Evolutionary conservation across 768 basidiomycete species (phyloP), one percentile per base, ranked within the genome.

Genomic region (Collybia sordida): DNA sequence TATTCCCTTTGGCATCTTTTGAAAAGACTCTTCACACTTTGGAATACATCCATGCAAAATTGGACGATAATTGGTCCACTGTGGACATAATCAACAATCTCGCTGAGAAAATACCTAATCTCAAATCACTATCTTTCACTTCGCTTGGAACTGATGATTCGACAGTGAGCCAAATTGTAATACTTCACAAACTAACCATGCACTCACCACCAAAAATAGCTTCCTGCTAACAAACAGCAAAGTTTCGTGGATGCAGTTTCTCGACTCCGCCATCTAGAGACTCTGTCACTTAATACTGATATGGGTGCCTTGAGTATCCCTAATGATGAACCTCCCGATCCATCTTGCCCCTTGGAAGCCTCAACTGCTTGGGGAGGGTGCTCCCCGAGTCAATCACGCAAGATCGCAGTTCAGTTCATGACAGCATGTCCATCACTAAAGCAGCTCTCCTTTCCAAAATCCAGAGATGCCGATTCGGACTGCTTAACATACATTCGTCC

Each of bases 1-100:
- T 51, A 3, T 19, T 17, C 6, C 17, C 43, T 2, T 44, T 51
- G 4, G 18, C 24, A 2, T 51, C 12, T 25, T 11, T 31, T 4
- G 31, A 14, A 12, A 14, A 7, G 9, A 31, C 31, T 11, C 31
- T 31, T 14, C 31, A 12, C 11, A 12, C 11, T 31, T 31, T 31
- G 11, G 31, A 31, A 3, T 31, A 31, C 31, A 31, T 14, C 3
- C 9, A 31, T 11, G 31, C 9, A 6, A 3, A 7, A 3, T 31
- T 31, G 9, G 9, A 14, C 14, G 9, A 7, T 7, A 14, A 31
- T 31, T 4, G 31, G 31, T 4, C 31, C 9, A 31, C 31, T 14
- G 11, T 38, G 18, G n/a, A 15, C 15, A 51, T 44, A 12, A 36
- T 51, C 15, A 35, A 40, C 7, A 51, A 42, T 12, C 39, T 51